phyloP scores from a whole-genome alignment of 441 rosid genomes.

The Erodium trifolium region DNA sequence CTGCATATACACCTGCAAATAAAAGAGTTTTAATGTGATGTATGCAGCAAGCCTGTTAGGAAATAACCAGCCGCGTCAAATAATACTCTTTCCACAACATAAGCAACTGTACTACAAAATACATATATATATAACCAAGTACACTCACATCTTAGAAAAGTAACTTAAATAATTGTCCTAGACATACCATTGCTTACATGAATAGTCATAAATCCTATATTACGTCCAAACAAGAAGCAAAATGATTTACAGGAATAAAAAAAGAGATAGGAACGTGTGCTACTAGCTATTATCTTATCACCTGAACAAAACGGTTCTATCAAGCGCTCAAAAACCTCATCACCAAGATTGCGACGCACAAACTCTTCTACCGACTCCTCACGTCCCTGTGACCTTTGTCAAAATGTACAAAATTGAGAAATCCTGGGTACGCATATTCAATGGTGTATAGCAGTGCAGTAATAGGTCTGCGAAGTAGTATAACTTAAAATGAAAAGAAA shows the following conservation, averaged over 20 bases:
- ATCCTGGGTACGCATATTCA: not conserved
- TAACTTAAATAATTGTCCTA: not conserved
- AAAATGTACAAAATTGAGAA: conserved; percentile 24
- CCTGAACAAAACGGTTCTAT: conserved; percentile 96
- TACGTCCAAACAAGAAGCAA: not conserved
- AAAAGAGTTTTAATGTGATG: conserved; percentile 10
- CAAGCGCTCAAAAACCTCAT: conserved; percentile 84
- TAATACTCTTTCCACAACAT: not conserved
- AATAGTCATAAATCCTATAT: not conserved
- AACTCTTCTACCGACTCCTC: conserved; percentile 96
- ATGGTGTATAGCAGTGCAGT: too few species aligned
- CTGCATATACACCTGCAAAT: conserved; percentile 78
- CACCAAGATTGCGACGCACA: conserved; percentile 87
- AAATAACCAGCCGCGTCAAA: not conserved
- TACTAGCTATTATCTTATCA: conserved; percentile 18
- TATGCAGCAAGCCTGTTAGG: not conserved
- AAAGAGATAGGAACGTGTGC: not conserved
- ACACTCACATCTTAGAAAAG: not conserved
- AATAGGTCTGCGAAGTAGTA: not conserved
- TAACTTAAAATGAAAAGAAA: conserved; percentile 5
- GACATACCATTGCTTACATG: not conserved
- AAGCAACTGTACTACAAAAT: not conserved
- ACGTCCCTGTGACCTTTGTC: conserved; percentile 79
- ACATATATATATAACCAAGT: not conserved
- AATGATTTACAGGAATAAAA: not conserved